Conservation (phyloP, 73 alveolate species). For the Tetrahymena elliotti region DNA sequence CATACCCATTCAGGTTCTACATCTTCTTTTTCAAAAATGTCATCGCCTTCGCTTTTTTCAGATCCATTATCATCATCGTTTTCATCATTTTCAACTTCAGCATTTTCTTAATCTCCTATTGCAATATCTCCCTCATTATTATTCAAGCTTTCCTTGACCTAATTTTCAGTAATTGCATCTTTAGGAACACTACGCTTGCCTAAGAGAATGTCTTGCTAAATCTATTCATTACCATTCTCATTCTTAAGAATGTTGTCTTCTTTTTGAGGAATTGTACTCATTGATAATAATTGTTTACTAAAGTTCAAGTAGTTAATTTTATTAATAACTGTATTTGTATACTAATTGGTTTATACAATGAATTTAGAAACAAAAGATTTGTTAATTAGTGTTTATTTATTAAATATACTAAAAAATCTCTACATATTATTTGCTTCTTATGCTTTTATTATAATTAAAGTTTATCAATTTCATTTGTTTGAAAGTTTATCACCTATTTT, state of each 20-base stretch:
- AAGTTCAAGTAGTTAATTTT: not conserved
- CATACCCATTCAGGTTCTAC: constrained; percentile 16
- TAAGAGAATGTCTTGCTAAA: not conserved
- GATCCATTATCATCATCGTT: not conserved
- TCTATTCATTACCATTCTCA: not conserved
- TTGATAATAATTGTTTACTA: not conserved
- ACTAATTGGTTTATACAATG: not conserved
- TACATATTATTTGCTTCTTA: not conserved
- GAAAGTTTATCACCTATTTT: not conserved
- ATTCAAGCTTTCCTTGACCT: not conserved
- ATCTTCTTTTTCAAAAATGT: not conserved
- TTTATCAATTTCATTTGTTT: not conserved
- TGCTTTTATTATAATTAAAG: not conserved
- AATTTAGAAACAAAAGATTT: not conserved
- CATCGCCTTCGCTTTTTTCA: not conserved
- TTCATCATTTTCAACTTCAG: not conserved
- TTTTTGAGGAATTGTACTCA: not conserved
- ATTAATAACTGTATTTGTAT: not conserved
- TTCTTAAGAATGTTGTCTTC: not conserved
- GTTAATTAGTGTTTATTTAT: not conserved
- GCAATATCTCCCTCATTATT: not conserved
- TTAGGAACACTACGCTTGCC: not conserved
- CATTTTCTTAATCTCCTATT: not conserved
- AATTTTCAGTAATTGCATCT: not conserved
- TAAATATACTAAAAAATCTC: not conserved